Base-by-base conservation (phyloP, 306 rosid genomes). In the Ziziphus jujuba region DNA sequence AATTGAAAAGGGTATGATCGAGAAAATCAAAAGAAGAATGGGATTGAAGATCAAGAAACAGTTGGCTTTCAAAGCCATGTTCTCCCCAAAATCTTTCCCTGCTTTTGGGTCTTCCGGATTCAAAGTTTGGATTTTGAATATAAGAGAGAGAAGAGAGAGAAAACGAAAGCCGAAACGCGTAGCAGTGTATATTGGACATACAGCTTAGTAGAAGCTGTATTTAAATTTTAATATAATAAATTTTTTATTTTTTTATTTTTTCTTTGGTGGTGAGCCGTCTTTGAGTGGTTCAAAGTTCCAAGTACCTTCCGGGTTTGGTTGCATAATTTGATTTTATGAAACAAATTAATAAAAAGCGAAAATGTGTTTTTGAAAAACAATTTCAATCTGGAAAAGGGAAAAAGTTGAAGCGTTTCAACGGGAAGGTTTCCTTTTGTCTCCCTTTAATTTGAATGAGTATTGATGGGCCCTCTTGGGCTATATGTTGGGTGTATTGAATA, bases 141-240 rank as follows among this genome's bases (percentile, higher is more conserved):
- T 6, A 63, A 75, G 65, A 48, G 59, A 72, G 71, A 73, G 76
- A 72, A 69, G 62, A 13, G 69, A 11, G 75, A 50, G 36, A 59
- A 61, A 44, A 70, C 54, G 59, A 63, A 48, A 61, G 50, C 7
- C 31, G 23, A 76, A 68, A 76, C 82, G 84, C 82, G 86, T 69
- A 23, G 17, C 3, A 24, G 38, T 13, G 25, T 23, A 28, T 43
- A 14, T 15, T 56, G n/a, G 13, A 6, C 13, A 17, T 31, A 81
- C 82, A 73, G 82, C 82, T 66, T 65, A 63, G 73, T 19, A n/a
- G 64, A 38, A 74, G 71, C 67, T 59, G 77, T 63, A 43, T 4
- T 67, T 59, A 48, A 48, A 22, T 13, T n/a, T 50, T 49, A n/a
- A 19, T 52, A 56, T 16, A 0, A 4, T 9, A 13, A 23, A 31